Base-by-base conservation (phyloP, 305 asterid species). In the Striga hermonthica region DNA sequence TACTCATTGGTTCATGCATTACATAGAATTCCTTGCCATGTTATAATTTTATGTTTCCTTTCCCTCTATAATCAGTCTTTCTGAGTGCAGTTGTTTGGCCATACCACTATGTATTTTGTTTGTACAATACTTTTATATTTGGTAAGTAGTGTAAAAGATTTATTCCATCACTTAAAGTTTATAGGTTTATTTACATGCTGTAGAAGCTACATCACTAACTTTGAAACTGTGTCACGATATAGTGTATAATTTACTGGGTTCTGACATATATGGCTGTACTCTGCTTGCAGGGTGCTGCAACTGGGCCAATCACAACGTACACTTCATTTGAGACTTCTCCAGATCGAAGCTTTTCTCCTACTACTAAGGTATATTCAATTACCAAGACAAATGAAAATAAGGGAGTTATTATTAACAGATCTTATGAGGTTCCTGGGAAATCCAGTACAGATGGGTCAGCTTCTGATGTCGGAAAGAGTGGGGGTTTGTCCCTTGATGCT, bases 371-470 rank as follows among this genome's bases (percentile, higher is more conserved):
- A 89, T 86, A 94, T 83, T 85, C 93, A 63, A 84, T 86, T 86
- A 81, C 87, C 76, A 88, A 85, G 86, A 84, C 92, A 86, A 87
- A 86, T 86, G 96, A 93, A 93, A 93, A 84, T 87, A 90, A 84
- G 92, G 96, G 94, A 89, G 91, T 84, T 92, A 89, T 87, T 87
- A 81, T 66, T 87, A 84, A 78, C 95, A 82, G 96, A 87, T 87
- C 86, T 92, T 89, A 89, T 86, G 96, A 83, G 98, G 96, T 84
- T 90, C 95, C 90, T 90, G 98, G 97, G 91, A 87, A 89, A 86
- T 87, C 88, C 75, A 90, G 97, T 90, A 89, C 98, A 87, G 98
- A 89, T 89, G 91, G 87, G 81, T 81, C 84, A 74, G 77, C 88
- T 86, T 68, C 86, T 68, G 86, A 76, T 79, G 86, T 80, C 67